These are phyloP conservation scores for Ogataea trehalophila DNA, from an alignment of 805 yeast species.

Conservation along the genomic window DNA sequence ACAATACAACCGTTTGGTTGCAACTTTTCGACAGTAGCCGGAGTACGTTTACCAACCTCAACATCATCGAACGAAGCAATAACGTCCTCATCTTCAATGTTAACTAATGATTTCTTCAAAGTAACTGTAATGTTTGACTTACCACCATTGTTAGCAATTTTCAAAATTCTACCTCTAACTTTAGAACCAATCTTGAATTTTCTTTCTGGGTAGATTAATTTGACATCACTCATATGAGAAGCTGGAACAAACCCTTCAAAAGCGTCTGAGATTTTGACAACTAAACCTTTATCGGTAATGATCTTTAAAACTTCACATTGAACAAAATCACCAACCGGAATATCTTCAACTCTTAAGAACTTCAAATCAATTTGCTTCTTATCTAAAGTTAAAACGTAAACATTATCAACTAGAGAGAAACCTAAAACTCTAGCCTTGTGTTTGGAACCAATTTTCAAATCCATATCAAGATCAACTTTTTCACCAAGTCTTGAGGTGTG, in stretches of 20 bases:
- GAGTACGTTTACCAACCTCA: constrained; percentile 44
- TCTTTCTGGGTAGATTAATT: constrained; percentile 84
- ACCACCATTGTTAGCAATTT: constrained; percentile 38
- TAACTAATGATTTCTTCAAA: constrained; percentile 78
- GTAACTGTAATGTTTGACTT: constrained; percentile 56
- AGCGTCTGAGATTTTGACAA: constrained; percentile 58
- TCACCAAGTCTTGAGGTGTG: constrained; percentile 69
- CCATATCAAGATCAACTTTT: constrained; percentile 39
- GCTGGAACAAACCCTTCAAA: constrained; percentile 74
- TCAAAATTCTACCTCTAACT: constrained; percentile 69
- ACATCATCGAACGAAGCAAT: constrained; percentile 37
- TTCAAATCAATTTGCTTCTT: constrained; percentile 57
- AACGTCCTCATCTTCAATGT: constrained; percentile 52
- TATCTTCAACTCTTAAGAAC: constrained; percentile 64
- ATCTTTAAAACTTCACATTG: constrained; percentile 52
- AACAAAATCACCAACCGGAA: constrained; percentile 69
- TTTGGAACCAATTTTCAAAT: constrained; percentile 56
- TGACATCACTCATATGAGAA: constrained; percentile 77
- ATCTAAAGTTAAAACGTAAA: constrained; percentile 65
- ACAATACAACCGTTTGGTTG: constrained; percentile 77
- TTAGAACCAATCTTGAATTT: constrained; percentile 82
- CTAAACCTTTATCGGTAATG: constrained; percentile 60
- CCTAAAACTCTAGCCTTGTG: constrained; percentile 78
- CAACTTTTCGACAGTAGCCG: constrained; percentile 71
- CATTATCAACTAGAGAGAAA: constrained; percentile 59